Evolutionary conservation across 257 asterid species (phyloP).

Genomic region (Thymus mandschuricus): DNA sequence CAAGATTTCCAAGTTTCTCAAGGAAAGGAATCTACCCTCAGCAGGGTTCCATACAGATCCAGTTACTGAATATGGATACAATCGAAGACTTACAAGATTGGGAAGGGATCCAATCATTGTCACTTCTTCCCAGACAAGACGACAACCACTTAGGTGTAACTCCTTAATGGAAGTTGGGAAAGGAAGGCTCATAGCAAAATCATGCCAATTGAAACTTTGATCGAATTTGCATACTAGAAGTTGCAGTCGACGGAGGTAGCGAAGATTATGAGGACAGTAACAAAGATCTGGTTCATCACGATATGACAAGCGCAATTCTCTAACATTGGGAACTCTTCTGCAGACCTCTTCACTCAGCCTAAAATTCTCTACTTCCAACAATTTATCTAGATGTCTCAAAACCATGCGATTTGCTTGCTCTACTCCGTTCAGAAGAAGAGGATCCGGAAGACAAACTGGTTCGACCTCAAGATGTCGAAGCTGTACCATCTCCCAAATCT

Average conservation of each 20-base stretch:
- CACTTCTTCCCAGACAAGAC: background rate
- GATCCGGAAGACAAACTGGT: background rate
- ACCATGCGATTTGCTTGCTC: background rate
- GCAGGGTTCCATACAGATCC: background rate
- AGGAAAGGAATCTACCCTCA: background rate
- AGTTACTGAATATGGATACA: background rate
- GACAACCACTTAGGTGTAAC: background rate
- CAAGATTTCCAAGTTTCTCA: background rate
- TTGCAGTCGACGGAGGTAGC: background rate
- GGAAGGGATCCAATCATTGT: slow-evolving; percentile 5
- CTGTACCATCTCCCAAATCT: slow-evolving; percentile 25
- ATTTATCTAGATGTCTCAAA: background rate
- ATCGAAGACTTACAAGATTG: background rate
- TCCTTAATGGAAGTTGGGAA: background rate
- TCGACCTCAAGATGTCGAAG: background rate
- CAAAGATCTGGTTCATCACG: background rate
- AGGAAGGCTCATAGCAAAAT: background rate
- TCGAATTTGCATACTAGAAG: background rate
- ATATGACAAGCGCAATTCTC: background rate
- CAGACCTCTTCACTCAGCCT: no score
- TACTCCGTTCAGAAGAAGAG: background rate
- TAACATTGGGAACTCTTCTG: no score
- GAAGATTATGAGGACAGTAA: background rate
- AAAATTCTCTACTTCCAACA: background rate
- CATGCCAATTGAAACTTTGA: background rate